phyloP scores from a whole-genome alignment of 225 moss, liverwort and hornwort species.

The Polytrichum commune region DNA sequence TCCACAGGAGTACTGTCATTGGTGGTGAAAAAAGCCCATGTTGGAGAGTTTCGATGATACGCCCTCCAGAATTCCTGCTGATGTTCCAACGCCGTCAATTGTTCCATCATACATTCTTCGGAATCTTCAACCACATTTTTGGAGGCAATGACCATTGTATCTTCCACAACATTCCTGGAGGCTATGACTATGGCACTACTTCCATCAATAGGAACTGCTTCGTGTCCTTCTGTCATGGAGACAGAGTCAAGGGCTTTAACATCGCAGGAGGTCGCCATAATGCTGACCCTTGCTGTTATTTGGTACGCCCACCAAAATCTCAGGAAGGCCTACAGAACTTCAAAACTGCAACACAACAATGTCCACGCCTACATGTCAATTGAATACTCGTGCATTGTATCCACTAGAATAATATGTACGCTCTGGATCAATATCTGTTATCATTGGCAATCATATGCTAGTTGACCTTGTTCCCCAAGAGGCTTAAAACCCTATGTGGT shows the following conservation, averaged over 20 bases:
- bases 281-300: neutral
- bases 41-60: slow-evolving; percentile 50
- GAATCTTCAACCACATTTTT: slow-evolving; percentile 18
- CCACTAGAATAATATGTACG: neutral
- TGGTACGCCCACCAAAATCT: neutral
- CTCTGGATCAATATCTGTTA: no score
- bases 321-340: neutral
- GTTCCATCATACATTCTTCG: slow-evolving; percentile 46
- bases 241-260: slow-evolving; percentile 35
- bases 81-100: slow-evolving; percentile 48
- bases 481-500: no score
- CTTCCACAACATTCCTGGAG: slow-evolving; percentile 28
- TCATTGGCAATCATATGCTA: no score
- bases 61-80: slow-evolving; percentile 56
- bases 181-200: slow-evolving; percentile 25
- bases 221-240: slow-evolving; percentile 39
- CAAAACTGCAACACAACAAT: neutral
- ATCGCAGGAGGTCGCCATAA: neutral
- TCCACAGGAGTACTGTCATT: slow-evolving; percentile 55
- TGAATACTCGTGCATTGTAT: neutral
- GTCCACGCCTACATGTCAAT: neutral
- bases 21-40: slow-evolving; percentile 54
- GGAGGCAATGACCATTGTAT: neutral
- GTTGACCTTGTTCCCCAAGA: no score
- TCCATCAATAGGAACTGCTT: slow-evolving; percentile 35